Evolutionary conservation across 345 rosid genomes (phyloP), one percentile per base, ranked within the genome.

Genomic region (Eucalyptus regnans): DNA sequence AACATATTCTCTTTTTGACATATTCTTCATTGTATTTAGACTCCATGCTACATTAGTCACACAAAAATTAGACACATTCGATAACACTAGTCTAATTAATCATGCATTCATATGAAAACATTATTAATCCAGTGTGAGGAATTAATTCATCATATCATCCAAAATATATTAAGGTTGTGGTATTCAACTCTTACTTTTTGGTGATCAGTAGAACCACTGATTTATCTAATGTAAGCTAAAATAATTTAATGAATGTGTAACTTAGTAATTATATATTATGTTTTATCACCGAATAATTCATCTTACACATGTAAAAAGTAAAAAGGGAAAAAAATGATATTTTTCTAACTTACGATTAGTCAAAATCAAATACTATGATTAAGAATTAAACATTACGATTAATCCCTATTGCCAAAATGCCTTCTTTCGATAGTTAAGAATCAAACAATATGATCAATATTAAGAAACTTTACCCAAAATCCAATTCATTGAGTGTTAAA

Each of bases 31-130:
- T 43, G 91, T 93, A 93, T 94, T 96, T 86, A 97, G 86, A 89
- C 96, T 94, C 31, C 88, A 91, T 88, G 91, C 89, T 7, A 92
- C 88, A 86, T 90, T 91, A 16, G 98, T 94, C 92, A 96, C 94
- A 27, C 93, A 93, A 51, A 96, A 97, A 93, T 94, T 95, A 50
- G 97, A 96, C 33, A 97, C 92, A 86, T 96, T 97, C 86, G 95
- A 91, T 15, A 97, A 95, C 27, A 96, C 96, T 92, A 96, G 89
- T 13, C 94, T 95, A 1, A 94, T 95, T 94, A 97, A 91, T 56
- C 98, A 99, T 96, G 94, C 90, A 89, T 56, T 87, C 86, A n/a
- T 43, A 87, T n/a, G 51, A 44, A 89, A 87, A 86, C 9, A 50
- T 41, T 54, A 17, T 15, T 48, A 44, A 52, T 49, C 5, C 13